Base-by-base conservation (phyloP, 352 stramenopile genomes). In the Phytopythium helicoides region DNA sequence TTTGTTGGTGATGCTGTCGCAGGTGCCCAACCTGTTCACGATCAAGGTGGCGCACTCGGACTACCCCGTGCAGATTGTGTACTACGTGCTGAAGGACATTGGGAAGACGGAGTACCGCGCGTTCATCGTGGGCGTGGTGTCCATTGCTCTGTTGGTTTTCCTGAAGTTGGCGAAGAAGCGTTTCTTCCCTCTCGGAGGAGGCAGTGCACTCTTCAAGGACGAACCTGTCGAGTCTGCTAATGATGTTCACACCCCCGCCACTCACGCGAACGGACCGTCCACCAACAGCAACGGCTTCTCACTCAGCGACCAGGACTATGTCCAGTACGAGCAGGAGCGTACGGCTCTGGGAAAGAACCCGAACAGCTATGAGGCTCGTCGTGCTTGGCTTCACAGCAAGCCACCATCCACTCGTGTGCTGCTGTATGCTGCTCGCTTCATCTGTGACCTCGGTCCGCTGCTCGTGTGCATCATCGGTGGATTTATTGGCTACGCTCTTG, bases 1-100 rank as follows among this genome's bases (percentile, higher is more conserved):
- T 19, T 68, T 98, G 34, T 78, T 96, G 51, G 97, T 98, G 66
- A 87, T 78, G 23, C 74, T 92, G 23, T 92, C 81, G 18, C 86
- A 98, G 67, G 56, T 96, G 10, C 85, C 87, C 46, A 87, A 87
- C 54, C 76, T 87, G 45, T 71, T 97, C 42, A 76, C 74, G 12
- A 73, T 96, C 54, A 75, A 66, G 7, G 77, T 91, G 51, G 72
- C 69, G 31, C 86, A 94, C 68, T 77, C 64, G 46, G 88, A 94
- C 59, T 79, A 78, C 41, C 86, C 86, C 41, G 74, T 87, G 4
- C 51, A 76, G 50, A 83, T 83, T 15, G 52, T 89, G 3, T 58
- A 71, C 47, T 66, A 78, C 45, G 55, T 94, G 37, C 70, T 90
- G 39, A 44, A 68, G 21, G 44, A 73, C 47, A 76, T 89, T 39